A percentile compares a stretch with the other conserved stretches of the same genome.
These are phyloP conservation scores for Penicillium chermesinum DNA, from an alignment of 495 filamentous ascomycete species.

Conservation along the genomic window DNA sequence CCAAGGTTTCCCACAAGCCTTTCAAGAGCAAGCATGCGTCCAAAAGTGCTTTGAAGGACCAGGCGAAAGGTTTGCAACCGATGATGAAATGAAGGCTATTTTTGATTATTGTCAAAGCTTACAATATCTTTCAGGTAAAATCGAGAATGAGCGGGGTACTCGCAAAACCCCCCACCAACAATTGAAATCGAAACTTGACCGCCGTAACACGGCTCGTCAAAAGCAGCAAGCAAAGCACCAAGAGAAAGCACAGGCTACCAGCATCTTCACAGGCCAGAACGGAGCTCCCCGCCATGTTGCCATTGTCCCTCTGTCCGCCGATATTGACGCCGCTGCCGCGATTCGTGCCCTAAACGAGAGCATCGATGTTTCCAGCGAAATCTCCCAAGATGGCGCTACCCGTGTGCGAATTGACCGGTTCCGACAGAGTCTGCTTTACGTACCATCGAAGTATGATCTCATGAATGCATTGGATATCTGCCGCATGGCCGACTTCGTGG, in stretches of 20 bases:
- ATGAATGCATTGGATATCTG: conserved; percentile 77
- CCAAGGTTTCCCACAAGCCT: conserved; percentile 75
- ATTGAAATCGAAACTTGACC: conserved; percentile 93
- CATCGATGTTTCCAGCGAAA: conserved; percentile 68
- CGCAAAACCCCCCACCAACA: conserved; percentile 92
- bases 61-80: conserved; percentile 62
- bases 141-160: conserved; percentile 54
- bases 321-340: conserved; percentile 59
- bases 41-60: conserved; percentile 74
- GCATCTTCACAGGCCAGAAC: conserved; percentile 76
- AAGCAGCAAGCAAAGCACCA: conserved; percentile 72
- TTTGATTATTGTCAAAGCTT: background rate
- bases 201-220: conserved; percentile 89
- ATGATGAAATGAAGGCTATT: background rate
- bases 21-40: conserved; percentile 90
- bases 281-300: conserved; percentile 90
- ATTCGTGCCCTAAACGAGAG: conserved; percentile 69
- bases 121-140: conserved; percentile 47
- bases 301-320: conserved; percentile 73
- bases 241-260: conserved; percentile 67
- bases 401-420: conserved; percentile 78
- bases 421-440: conserved; percentile 85
- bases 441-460: conserved; percentile 66
- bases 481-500: conserved; percentile 79
- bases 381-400: conserved; percentile 52